Percentiles rank a stretch among this genome's conserved stretches.
Evolutionary conservation across 2,329 filamentous ascomycete genomes (phyloP).

Genomic region (Fusarium sp.): DNA sequence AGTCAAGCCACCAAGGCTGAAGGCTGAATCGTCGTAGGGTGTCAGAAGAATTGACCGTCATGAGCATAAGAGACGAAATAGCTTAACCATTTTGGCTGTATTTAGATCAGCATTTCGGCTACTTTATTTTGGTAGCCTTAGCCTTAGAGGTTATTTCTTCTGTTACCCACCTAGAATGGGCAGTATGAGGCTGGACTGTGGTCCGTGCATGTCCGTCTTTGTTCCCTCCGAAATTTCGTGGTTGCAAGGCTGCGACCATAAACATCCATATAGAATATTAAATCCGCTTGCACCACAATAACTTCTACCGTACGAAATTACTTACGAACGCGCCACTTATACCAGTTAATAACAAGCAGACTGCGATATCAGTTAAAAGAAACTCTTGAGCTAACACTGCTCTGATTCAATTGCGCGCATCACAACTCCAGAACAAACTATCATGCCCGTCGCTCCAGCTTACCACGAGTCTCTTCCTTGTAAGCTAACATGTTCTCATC

Average conservation of each 20-base stretch:
- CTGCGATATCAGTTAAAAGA: neutral
- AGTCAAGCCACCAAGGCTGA: constrained; percentile 38
- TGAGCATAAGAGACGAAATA: no score
- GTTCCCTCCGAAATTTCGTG: constrained; percentile 15
- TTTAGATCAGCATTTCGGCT: no score
- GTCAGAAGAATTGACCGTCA: no score
- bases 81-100: no score
- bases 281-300: neutral
- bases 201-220: constrained; percentile 21
- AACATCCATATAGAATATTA: neutral
- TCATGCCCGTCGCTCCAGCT: constrained; percentile 50
- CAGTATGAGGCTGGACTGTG: constrained; percentile 25
- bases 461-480: constrained; percentile 85
- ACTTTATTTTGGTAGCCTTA: no score
- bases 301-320: neutral
- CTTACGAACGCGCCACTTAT: neutral
- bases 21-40: neutral
- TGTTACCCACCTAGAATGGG: no score
- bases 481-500: constrained; percentile 55
- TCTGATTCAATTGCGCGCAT: neutral
- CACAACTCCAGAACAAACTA: constrained; percentile 13
- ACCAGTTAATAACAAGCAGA: neutral
- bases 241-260: constrained; percentile 18
- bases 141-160: no score
- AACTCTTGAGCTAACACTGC: neutral